A percentile compares a stretch with the other conserved stretches of the same genome.
Conservation (phyloP, 345 rosid species). For the Orychophragmus violaceus region DNA sequence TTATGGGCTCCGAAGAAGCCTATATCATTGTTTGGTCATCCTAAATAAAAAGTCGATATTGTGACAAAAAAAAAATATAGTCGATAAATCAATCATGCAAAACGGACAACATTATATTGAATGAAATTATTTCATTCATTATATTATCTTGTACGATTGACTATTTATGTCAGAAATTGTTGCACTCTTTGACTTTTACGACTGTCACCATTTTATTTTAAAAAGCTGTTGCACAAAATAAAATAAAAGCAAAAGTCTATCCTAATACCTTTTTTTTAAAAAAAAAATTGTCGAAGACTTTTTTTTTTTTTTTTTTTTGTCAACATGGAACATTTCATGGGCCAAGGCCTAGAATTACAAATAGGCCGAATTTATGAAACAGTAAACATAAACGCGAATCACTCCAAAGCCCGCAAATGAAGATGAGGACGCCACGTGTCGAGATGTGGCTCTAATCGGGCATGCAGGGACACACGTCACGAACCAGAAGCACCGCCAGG, state of each 20-base stretch:
- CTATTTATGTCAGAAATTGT: conserved; percentile 22
- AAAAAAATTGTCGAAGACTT: neutral
- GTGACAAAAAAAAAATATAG: too few species aligned
- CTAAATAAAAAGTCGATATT: too few species aligned
- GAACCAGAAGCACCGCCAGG: too few species aligned
- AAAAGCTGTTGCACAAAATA: neutral
- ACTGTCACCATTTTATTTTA: neutral
- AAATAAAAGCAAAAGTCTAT: neutral
- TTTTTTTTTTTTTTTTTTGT: too few species aligned
- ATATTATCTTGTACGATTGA: conserved; percentile 15
- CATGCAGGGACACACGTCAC: too few species aligned
- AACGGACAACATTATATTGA: conserved; percentile 6
- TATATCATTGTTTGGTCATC: neutral
- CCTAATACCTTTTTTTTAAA: neutral
- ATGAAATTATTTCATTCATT: conserved; percentile 13
- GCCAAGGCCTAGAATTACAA: too few species aligned
- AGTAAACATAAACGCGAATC: too few species aligned
- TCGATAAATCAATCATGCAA: conserved; percentile 19
- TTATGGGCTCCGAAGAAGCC: conserved; percentile 5
- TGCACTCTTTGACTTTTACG: conserved; percentile 19
- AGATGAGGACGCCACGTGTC: too few species aligned
- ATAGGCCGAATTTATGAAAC: too few species aligned
- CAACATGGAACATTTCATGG: too few species aligned
- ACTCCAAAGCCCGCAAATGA: too few species aligned
- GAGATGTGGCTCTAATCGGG: too few species aligned